These are phyloP conservation scores for Detonula confervacea DNA, from an alignment of 352 stramenopile genomes.

Conservation along the genomic window DNA sequence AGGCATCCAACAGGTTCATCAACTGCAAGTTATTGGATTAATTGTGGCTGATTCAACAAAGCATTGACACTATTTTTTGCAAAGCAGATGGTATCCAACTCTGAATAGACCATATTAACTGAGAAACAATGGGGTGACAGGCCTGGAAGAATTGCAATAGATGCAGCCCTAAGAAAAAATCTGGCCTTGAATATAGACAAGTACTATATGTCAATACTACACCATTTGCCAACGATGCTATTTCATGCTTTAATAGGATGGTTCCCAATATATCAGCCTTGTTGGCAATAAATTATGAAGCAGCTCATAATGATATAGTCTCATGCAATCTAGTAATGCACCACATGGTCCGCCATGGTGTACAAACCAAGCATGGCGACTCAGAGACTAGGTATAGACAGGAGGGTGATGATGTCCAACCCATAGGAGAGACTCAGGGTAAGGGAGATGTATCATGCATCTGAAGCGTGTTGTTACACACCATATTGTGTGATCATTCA, in stretches of 20 bases:
- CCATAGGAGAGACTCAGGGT: slow-evolving; percentile 1
- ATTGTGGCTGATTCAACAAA: no score
- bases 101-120: slow-evolving; percentile 4
- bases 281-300: neutral
- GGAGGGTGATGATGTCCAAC: neutral
- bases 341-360: neutral
- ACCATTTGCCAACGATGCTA: neutral
- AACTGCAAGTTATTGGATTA: slow-evolving; percentile 55
- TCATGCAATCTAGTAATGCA: neutral
- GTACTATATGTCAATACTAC: neutral
- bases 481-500: neutral
- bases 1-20: slow-evolving; percentile 39
- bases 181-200: neutral
- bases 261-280: slow-evolving; percentile 1
- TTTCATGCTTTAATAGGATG: neutral
- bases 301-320: neutral
- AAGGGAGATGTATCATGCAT: neutral
- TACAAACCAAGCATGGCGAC: neutral
- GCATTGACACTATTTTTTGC: slow-evolving; percentile 18
- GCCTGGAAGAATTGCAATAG: neutral
- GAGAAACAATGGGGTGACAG: neutral
- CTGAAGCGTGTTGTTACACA: slow-evolving; percentile 4
- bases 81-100: slow-evolving; percentile 3
- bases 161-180: neutral
- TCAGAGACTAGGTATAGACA: neutral